Conservation (phyloP, 2,329 filamentous ascomycete species). For the Colletotrichum sp. region DNA sequence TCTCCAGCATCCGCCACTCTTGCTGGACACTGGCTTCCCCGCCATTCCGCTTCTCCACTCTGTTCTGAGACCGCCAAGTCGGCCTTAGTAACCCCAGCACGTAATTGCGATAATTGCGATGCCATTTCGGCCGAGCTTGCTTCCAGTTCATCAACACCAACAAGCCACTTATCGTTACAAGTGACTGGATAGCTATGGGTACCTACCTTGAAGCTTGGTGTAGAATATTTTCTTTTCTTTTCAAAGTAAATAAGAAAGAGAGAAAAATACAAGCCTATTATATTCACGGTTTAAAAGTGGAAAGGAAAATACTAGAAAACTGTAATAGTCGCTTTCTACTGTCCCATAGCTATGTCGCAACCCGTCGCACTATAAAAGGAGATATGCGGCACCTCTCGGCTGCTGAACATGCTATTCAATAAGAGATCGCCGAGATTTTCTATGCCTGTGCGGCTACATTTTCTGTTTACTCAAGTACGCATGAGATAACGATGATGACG, state of each 20-base stretch:
- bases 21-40: neutral
- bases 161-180: neutral
- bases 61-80: conserved; percentile 8
- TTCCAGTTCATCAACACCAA: neutral
- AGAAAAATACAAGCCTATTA: no score
- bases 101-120: neutral
- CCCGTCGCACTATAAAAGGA: neutral
- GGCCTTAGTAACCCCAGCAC: neutral
- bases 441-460: no score
- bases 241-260: no score
- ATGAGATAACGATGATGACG: no score
- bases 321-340: neutral
- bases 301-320: neutral
- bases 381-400: neutral
- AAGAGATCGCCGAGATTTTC: no score
- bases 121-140: neutral
- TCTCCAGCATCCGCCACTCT: neutral
- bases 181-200: neutral
- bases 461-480: fast-evolving
- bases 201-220: neutral
- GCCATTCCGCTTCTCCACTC: conserved; percentile 5
- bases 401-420: neutral
- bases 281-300: no score
- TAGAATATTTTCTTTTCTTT: no score
- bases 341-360: neutral